These are phyloP conservation scores for Debaryomyces coudertii DNA, from an alignment of 1,139 yeast species.

Conservation along the genomic window DNA sequence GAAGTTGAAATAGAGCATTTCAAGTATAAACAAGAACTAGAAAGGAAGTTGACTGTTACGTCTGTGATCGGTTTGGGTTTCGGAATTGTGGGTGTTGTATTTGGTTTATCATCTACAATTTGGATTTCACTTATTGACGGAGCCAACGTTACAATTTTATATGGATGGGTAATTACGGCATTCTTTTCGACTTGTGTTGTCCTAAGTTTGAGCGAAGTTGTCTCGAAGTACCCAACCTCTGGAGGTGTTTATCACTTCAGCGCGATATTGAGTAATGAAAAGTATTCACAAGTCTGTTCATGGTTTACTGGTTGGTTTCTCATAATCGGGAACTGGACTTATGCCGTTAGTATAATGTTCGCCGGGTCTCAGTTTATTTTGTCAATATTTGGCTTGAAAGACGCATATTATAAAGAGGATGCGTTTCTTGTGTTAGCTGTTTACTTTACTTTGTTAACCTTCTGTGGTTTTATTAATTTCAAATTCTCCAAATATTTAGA, in stretches of 20 bases:
- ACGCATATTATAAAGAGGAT: constrained; percentile 61
- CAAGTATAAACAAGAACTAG: constrained; percentile 69
- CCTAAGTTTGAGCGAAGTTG: constrained; percentile 68
- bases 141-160: constrained; percentile 69
- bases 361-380: constrained; percentile 75
- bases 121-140: constrained; percentile 73
- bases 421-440: constrained; percentile 57
- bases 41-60: constrained; percentile 63
- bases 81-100: constrained; percentile 77
- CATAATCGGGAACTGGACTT: constrained; percentile 75
- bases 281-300: constrained; percentile 56
- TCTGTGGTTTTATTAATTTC: constrained; percentile 65
- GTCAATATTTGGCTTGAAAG: constrained; percentile 63
- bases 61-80: constrained; percentile 76
- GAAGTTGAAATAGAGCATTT: constrained; percentile 68
- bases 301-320: constrained; percentile 82
- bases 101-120: constrained; percentile 72
- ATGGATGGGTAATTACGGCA: constrained; percentile 71
- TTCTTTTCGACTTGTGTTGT: constrained; percentile 65
- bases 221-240: constrained; percentile 74
- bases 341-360: constrained; percentile 71
- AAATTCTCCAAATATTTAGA: constrained; percentile 63
- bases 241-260: constrained; percentile 78
- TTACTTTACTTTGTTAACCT: constrained; percentile 55
- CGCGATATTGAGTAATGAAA: constrained; percentile 64